Evolutionary conservation across 371 early-diverging fungal genomes (phyloP), one percentile per base, ranked within the genome.

Genomic region (Batkoa obscura): DNA sequence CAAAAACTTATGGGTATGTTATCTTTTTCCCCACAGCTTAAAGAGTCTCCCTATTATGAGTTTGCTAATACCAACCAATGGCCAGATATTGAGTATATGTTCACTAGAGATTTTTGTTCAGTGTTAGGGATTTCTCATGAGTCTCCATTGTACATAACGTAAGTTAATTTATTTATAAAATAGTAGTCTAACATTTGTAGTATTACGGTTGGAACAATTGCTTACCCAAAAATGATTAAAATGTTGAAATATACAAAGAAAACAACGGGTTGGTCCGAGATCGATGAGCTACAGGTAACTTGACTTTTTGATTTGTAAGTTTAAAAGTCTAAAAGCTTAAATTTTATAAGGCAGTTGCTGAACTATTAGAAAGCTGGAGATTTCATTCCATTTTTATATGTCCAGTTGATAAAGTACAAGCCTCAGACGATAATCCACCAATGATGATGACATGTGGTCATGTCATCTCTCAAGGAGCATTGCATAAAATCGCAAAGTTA

Each of bases 371-470:
- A 48, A 68, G 71, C 33, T 72, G 90, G 58, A 70, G 88, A 50
- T 97, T 76, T 67, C 99, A 99, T 66, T 92, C 94, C 39, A 80
- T 94, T 6, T 98, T 99, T 75, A 85, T 86, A 3, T 99, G 99
- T 67, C 99, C 99, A 3, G 98, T 99, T 0, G 80, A 84, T 37
- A 94, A 94, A 68, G 94, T 93, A 61, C 88, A 87, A 64, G 84
- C 88, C 1, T 83, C 88, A 1, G 83, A 83, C n/a, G 77, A 76
- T 3, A 99, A 99, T 60, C 96, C 96, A 37, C 99, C 98, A 0
- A 94, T 94, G 88, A 87, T 92, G 87, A 79, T 99, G 84, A 74
- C 79, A 2, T 99, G 99, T 68, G 95, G 97, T 2, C 98, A 99
- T 68, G 94, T 95, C 0, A 79, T 99, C 36, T 88, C 88, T 68